Conservation (phyloP, 2,329 filamentous ascomycete species). For the Penicillium freii region DNA sequence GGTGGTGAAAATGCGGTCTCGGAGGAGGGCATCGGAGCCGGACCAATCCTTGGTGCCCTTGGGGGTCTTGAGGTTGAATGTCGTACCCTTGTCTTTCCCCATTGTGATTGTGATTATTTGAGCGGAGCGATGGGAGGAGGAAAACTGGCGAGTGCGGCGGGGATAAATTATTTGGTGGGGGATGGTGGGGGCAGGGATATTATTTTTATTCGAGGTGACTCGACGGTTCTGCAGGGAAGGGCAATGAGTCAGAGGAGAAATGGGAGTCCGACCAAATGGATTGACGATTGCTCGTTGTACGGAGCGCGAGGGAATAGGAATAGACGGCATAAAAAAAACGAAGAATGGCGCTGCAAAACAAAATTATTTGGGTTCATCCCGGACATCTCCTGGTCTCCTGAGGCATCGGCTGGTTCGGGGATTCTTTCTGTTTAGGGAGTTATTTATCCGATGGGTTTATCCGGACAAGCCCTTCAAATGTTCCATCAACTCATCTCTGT, state of each 20-base stretch:
- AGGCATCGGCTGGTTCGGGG: slow-evolving; percentile 14
- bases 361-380: slow-evolving; percentile 2
- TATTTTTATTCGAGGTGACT: slow-evolving; percentile 29
- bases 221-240: slow-evolving; percentile 19
- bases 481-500: not conserved
- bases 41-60: slow-evolving; percentile 90
- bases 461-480: slow-evolving; percentile 1
- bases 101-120: slow-evolving; percentile 21
- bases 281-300: slow-evolving; percentile 32
- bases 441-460: slow-evolving; percentile 20
- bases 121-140: slow-evolving; percentile 17
- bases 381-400: not conserved
- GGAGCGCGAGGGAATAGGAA: slow-evolving; percentile 27
- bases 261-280: slow-evolving; percentile 14
- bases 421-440: slow-evolving; percentile 15
- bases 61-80: slow-evolving; percentile 76
- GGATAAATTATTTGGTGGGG: slow-evolving; percentile 28
- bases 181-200: slow-evolving; percentile 29
- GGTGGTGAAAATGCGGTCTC: slow-evolving; percentile 74
- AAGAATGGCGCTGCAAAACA: slow-evolving; percentile 16
- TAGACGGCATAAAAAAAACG: slow-evolving; percentile 35
- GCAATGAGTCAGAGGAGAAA: slow-evolving; percentile 20
- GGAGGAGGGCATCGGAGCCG: slow-evolving; percentile 73
- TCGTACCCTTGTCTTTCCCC: slow-evolving; percentile 40
- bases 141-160: slow-evolving; percentile 29